Percentiles rank a stretch among this genome's conserved stretches.
phyloP scores from a whole-genome alignment of 345 rosid species.

The Noccaea bulbosa region DNA sequence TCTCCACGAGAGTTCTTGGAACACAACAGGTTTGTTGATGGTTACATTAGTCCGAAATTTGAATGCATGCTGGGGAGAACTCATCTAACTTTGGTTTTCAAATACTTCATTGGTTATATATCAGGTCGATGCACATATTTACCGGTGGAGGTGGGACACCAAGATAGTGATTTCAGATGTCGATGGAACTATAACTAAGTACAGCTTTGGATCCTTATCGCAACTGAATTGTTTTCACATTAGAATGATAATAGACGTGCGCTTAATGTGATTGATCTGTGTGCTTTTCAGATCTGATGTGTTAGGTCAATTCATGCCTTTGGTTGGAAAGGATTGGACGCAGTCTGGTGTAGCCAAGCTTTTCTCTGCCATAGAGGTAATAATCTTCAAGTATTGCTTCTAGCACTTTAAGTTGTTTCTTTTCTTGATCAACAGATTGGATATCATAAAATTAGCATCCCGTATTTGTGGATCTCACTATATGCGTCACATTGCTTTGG shows the following conservation, averaged over 20 bases:
- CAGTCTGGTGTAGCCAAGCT: slow-evolving; percentile 95
- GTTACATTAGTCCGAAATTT: slow-evolving; percentile 19
- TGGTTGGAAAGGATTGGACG: slow-evolving; percentile 97
- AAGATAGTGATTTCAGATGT: slow-evolving; percentile 93
- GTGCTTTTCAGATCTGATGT: slow-evolving; percentile 83
- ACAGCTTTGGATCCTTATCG: slow-evolving; percentile 33
- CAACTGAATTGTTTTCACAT: slow-evolving; percentile 7
- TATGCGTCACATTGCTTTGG: slow-evolving; percentile 20
- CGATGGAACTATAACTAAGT: slow-evolving; percentile 97
- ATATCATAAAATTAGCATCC: background rate
- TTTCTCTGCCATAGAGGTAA: slow-evolving; percentile 88
- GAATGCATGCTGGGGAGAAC: background rate
- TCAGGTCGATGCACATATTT: slow-evolving; percentile 92
- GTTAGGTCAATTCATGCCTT: slow-evolving; percentile 95
- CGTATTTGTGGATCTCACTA: slow-evolving; percentile 14
- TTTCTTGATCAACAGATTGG: background rate
- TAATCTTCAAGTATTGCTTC: slow-evolving; percentile 22
- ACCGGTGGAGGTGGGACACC: slow-evolving; percentile 94
- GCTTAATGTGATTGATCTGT: slow-evolving; percentile 24
- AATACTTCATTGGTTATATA: slow-evolving; percentile 24
- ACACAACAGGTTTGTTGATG: slow-evolving; percentile 69
- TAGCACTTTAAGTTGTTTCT: background rate
- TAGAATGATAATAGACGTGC: slow-evolving; percentile 4
- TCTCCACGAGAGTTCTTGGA: slow-evolving; percentile 87
- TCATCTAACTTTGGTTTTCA: slow-evolving; percentile 26